Percentiles rank a stretch among this genome's conserved stretches.
Evolutionary conservation across 768 basidiomycete genomes (phyloP).

Genomic region (Mycena chlorophos): DNA sequence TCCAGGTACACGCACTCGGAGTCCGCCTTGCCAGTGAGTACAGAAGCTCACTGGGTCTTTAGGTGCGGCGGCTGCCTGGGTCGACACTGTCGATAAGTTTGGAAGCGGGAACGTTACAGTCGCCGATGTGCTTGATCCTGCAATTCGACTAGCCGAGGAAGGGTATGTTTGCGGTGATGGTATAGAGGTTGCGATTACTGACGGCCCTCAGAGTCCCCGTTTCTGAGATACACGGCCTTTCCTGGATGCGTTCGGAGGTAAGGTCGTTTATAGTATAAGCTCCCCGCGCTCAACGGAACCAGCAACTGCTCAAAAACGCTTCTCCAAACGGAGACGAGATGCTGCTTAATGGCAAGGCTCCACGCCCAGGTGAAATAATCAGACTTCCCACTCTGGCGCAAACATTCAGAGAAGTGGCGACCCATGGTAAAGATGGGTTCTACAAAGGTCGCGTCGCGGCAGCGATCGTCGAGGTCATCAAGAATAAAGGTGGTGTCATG

Average conservation of each 20-base stretch:
- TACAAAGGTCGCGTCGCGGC: constrained; percentile 91
- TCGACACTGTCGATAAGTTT: constrained; percentile 81
- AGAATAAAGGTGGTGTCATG: constrained; percentile 91
- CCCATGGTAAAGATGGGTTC: constrained; percentile 87
- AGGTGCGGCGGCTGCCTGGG: constrained; percentile 95
- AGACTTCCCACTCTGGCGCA: constrained; percentile 77
- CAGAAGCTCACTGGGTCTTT: constrained; percentile 24
- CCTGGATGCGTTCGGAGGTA: constrained; percentile 65
- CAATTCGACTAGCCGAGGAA: constrained; percentile 88
- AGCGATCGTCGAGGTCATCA: constrained; percentile 83
- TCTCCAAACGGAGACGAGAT: constrained; percentile 87
- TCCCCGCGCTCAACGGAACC: constrained; percentile 1
- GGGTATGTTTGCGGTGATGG: constrained; percentile 48
- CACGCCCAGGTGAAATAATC: constrained; percentile 82
- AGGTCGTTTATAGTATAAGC: constrained; percentile 6
- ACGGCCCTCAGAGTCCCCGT: constrained; percentile 68
- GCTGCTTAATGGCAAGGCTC: constrained; percentile 82
- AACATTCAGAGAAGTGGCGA: constrained; percentile 79
- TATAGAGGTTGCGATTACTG: background rate
- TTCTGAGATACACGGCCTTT: constrained; percentile 70
- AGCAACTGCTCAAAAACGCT: constrained; percentile 69
- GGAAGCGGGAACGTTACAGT: constrained; percentile 69
- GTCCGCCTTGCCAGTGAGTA: background rate
- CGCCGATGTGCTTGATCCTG: constrained; percentile 81
- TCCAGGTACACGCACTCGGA: constrained; percentile 50